Conservation (phyloP, 2,329 filamentous ascomycete species). For the Fonsecaea monophora region DNA sequence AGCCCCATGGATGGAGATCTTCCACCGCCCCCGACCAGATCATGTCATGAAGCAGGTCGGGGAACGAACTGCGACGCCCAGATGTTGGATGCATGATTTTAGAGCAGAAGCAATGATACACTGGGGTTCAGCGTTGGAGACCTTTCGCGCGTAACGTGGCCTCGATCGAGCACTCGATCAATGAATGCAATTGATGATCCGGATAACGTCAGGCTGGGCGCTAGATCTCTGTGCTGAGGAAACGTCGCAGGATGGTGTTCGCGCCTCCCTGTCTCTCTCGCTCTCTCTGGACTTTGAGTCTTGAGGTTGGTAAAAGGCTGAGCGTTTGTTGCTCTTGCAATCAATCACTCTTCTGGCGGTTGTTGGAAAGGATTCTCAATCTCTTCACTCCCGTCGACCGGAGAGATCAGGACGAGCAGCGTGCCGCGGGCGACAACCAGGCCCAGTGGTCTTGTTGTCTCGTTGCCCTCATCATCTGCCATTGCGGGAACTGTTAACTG, state of each 20-base stretch:
- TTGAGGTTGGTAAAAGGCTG: not conserved
- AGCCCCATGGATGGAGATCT: not conserved
- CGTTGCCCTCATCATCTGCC: slow-evolving; percentile 90
- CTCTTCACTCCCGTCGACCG: slow-evolving; percentile 91
- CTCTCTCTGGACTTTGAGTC: not conserved
- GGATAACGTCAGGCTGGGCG: not conserved
- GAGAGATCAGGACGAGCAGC: slow-evolving; percentile 88
- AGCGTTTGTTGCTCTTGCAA: not conserved
- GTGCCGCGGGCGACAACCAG: slow-evolving; percentile 91
- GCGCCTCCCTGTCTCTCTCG: not conserved
- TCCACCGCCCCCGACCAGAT: not conserved
- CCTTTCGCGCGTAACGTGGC: not conserved
- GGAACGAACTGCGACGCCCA: not conserved
- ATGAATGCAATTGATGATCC: not conserved
- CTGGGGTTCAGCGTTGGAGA: not conserved
- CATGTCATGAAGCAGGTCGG: not conserved
- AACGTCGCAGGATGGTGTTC: not conserved
- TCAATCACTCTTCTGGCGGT: slow-evolving; percentile 64
- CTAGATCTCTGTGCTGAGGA: not conserved
- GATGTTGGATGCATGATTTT: not conserved
- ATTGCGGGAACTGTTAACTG: too few relatives aligned
- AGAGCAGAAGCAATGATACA: not conserved
- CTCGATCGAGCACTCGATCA: not conserved
- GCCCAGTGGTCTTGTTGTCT: slow-evolving; percentile 78
- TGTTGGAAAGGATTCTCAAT: slow-evolving; percentile 93